These are phyloP conservation scores for Scheffersomyces segobiensis DNA, from an alignment of 1,139 yeast species.

Conservation along the genomic window DNA sequence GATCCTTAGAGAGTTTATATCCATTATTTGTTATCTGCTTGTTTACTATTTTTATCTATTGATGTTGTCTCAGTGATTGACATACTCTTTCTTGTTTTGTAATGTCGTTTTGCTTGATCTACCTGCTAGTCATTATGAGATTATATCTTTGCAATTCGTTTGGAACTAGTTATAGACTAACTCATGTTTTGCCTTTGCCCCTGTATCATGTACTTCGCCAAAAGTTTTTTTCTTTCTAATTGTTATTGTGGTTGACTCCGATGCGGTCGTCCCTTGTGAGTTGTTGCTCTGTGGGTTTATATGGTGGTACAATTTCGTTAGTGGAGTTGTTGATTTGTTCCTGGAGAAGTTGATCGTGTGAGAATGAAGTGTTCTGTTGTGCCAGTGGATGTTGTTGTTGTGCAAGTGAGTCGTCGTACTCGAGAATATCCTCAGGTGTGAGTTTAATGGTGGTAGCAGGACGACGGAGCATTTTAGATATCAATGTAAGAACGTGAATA, in stretches of 20 bases:
- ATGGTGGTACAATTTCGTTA: constrained; percentile 3
- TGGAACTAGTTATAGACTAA: too few relatives aligned
- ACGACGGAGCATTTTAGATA: constrained; percentile 52
- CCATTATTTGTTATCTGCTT: not conserved
- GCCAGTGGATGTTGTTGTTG: not conserved
- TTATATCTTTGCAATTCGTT: too few relatives aligned
- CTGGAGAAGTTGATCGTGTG: constrained; percentile 5
- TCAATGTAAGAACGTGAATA: not conserved
- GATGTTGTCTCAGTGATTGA: not conserved
- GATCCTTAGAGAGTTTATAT: not conserved
- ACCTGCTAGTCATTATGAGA: too few relatives aligned
- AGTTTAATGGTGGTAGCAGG: constrained; percentile 64
- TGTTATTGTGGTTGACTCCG: constrained; percentile 1
- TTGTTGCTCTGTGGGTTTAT: constrained; percentile 1
- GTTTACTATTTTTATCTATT: not conserved
- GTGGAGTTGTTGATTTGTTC: constrained; percentile 7
- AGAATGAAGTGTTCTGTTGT: constrained; percentile 3
- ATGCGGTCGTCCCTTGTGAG: constrained; percentile 12
- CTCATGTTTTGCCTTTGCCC: too few relatives aligned
- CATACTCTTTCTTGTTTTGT: not conserved
- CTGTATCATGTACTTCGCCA: too few relatives aligned
- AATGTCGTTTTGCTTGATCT: too few relatives aligned
- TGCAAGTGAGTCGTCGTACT: constrained; percentile 49
- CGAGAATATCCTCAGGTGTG: constrained; percentile 65
- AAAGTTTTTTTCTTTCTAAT: not conserved